Base-by-base conservation (phyloP, 1,284 basidiomycete genomes). In the Cutaneotrichosporon curvatum region DNA sequence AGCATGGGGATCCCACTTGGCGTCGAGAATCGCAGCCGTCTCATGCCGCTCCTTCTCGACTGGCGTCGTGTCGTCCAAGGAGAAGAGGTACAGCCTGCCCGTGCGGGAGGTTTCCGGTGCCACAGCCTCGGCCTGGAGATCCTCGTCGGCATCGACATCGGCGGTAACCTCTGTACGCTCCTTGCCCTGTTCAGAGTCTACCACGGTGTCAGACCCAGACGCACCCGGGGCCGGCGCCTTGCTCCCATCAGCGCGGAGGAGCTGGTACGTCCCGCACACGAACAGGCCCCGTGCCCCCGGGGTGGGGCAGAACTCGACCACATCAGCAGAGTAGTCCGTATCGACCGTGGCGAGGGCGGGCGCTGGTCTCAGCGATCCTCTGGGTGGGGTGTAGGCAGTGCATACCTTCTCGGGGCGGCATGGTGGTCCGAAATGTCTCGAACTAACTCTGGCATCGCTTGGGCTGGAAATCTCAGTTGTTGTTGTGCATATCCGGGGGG, bases 261-360 rank as follows among this genome's bases (percentile, higher is more conserved):
- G 77, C 58, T 87, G 83, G 70, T 95, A 95, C 0, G 91, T 94
- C 16, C 90, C 90, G 61, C 87, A 89, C 1, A 82, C 83, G 53
- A 95, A 79, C n/a, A 90, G 70, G 56, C 82, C 73, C 14, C 75
- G 70, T 35, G 75, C 75, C 33, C 73, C 72, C 15, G 75, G 74
- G 50, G 79, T 77, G 12, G 88, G 89, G 60, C 87, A 91, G 66
- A 89, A 94, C 62, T 95, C 91, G 48, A 88, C 78, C 15, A 84
- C 81, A 68, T 92, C 89, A n/a, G 90, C 90, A 8, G 88, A 88
- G 63, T 80, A 84, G 14, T 74, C 70, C 0, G 90, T 94, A 68
- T 90, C 82, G 59, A 82, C 53, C 16, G 51, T 47, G 14, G 59
- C 57, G 14, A 70, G 56, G 0, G 67, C 32, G 2, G 28, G 3